Evolutionary conservation across 2,329 filamentous ascomycete genomes (phyloP).

Genomic region (Elsinoe perseae): DNA sequence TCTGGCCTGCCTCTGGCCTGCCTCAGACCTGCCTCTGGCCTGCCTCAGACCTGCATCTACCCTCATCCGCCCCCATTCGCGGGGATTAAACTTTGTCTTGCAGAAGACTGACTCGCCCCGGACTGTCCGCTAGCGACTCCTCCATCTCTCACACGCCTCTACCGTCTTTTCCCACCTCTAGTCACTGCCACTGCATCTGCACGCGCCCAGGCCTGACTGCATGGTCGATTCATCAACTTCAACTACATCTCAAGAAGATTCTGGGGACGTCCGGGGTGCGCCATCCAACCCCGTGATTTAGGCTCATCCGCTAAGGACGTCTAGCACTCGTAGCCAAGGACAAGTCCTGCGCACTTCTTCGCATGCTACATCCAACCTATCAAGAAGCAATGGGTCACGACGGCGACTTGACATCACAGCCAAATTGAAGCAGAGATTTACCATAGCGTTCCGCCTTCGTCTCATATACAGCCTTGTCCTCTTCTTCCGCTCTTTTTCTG

Average conservation of each 20-base stretch:
- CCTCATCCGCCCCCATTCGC: no score
- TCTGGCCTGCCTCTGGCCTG: no score
- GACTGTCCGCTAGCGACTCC: neutral
- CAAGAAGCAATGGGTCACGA: neutral
- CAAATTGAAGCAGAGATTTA: neutral
- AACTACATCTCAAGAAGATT: neutral
- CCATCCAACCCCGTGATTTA: conserved; percentile 8
- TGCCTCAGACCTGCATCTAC: no score
- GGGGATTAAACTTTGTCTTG: neutral
- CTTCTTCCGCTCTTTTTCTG: neutral
- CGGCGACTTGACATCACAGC: conserved; percentile 10
- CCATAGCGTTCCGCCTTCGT: neutral
- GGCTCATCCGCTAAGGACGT: neutral
- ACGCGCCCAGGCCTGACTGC: neutral
- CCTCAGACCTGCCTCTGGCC: no score
- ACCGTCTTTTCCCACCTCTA: neutral
- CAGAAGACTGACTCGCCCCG: neutral
- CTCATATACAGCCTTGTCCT: conserved; percentile 2
- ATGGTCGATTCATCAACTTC: neutral
- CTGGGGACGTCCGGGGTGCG: conserved; percentile 7
- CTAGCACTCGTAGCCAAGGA: neutral
- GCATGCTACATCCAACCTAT: neutral
- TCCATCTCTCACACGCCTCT: neutral
- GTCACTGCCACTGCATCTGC: neutral
- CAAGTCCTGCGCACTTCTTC: neutral